These are phyloP conservation scores for Periconia sp. DNA, from an alignment of 2,329 filamentous ascomycete species.

Conservation along the genomic window DNA sequence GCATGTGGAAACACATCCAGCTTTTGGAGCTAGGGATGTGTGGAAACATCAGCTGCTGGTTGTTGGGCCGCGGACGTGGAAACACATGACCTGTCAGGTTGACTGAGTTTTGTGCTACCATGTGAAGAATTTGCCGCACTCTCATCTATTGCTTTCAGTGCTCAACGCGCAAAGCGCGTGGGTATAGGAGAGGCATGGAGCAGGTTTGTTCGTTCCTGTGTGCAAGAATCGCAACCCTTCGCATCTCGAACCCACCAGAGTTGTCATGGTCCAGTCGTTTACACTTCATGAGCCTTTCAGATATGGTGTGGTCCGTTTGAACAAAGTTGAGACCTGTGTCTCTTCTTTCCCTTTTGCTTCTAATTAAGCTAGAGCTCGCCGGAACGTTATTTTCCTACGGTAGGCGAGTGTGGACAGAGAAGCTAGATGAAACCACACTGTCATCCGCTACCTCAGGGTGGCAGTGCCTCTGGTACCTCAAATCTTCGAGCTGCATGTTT, in stretches of 20 bases:
- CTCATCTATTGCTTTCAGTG: background rate
- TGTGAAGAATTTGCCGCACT: background rate
- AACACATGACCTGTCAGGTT: no score
- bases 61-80: no score
- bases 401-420: slow-evolving; percentile 47
- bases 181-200: no score
- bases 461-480: slow-evolving; percentile 29
- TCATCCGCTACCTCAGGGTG: slow-evolving; percentile 30
- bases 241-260: background rate
- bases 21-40: no score
- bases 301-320: background rate
- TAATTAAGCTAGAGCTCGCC: slow-evolving; percentile 47
- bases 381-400: slow-evolving; percentile 36
- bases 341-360: slow-evolving; percentile 31
- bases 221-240: background rate
- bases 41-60: no score
- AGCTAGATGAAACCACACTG: slow-evolving; percentile 38
- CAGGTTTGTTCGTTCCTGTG: background rate
- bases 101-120: no score
- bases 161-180: no score
- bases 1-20: no score
- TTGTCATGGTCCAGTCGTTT: background rate
- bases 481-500: slow-evolving; percentile 25
- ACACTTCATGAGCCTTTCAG: background rate
- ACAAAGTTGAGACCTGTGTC: slow-evolving; percentile 1